Evolutionary conservation across 2,329 filamentous ascomycete species (phyloP).

Genomic region (Aspergillus chevalieri): DNA sequence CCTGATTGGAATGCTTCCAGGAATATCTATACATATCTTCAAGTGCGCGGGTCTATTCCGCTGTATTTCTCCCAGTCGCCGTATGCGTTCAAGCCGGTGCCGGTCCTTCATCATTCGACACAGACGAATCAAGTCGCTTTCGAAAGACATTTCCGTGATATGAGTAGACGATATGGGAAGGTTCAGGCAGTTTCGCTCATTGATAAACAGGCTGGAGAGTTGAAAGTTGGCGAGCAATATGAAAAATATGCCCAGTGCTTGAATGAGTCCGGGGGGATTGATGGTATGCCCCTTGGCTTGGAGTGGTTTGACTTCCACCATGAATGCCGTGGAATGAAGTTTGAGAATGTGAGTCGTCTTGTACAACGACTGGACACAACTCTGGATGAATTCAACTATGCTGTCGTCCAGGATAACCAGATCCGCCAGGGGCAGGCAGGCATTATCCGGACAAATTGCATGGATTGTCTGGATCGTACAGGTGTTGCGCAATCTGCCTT

Average conservation of each 20-base stretch:
- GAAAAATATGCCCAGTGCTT: slow-evolving; percentile 60
- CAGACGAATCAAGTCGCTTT: slow-evolving; percentile 75
- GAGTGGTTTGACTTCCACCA: slow-evolving; percentile 98
- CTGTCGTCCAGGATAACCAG: slow-evolving; percentile 48
- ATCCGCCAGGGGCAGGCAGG: slow-evolving; percentile 56
- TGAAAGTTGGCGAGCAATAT: slow-evolving; percentile 71
- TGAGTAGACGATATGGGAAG: slow-evolving; percentile 65
- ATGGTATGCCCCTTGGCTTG: slow-evolving; percentile 56
- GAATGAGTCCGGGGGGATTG: slow-evolving; percentile 56
- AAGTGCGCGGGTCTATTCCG: slow-evolving; percentile 85
- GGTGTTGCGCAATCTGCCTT: slow-evolving; percentile 94
- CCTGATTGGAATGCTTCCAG: slow-evolving; percentile 56
- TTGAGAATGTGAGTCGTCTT: slow-evolving; percentile 83
- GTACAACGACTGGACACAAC: slow-evolving; percentile 62
- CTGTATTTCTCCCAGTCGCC: slow-evolving; percentile 93
- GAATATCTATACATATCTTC: slow-evolving; percentile 75
- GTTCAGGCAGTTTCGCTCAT: slow-evolving; percentile 79
- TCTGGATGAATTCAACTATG: slow-evolving; percentile 68
- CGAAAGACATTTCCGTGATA: slow-evolving; percentile 67
- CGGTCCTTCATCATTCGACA: slow-evolving; percentile 71
- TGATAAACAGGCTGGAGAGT: slow-evolving; percentile 79
- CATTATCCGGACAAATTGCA: slow-evolving; percentile 90
- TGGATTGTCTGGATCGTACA: slow-evolving; percentile 95
- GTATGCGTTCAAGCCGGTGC: slow-evolving; percentile 84
- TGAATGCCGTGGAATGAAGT: slow-evolving; percentile 92